These are phyloP conservation scores for Capronia coronata DNA, from an alignment of 2,329 filamentous ascomycete genomes.

Conservation along the genomic window DNA sequence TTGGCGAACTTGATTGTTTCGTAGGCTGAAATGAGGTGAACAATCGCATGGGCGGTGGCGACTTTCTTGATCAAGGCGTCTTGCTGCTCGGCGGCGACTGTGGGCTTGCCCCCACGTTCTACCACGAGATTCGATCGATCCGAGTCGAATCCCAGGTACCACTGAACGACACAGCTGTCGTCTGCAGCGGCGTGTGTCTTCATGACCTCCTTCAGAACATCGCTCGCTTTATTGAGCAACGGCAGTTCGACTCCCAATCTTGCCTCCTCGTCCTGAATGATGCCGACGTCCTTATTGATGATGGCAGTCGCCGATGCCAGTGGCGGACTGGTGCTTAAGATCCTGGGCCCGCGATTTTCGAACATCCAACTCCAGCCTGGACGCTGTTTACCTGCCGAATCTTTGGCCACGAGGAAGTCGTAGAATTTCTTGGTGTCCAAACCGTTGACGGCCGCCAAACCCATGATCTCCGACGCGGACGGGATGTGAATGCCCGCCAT, in stretches of 20 bases:
- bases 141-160: constrained; percentile 25
- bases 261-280: constrained; percentile 26
- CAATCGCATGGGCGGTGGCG: constrained; percentile 22
- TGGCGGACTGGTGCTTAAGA: constrained; percentile 50
- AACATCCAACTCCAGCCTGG: constrained; percentile 57
- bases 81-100: constrained; percentile 7
- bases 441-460: constrained; percentile 52
- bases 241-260: constrained; percentile 24
- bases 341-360: constrained; percentile 52
- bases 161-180: constrained; percentile 27
- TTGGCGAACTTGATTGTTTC: constrained; percentile 27
- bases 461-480: constrained; percentile 54
- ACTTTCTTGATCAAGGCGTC: constrained; percentile 13
- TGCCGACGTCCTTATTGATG: constrained; percentile 51
- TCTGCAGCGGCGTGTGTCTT: constrained; percentile 24
- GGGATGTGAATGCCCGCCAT: constrained; percentile 59
- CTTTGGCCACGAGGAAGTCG: constrained; percentile 34
- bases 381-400: constrained; percentile 31
- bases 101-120: constrained; percentile 16
- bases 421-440: constrained; percentile 44
- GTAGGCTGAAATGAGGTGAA: constrained; percentile 24
- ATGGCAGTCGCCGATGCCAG: constrained; percentile 55
- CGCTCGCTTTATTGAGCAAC: constrained; percentile 24
- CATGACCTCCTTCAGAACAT: constrained; percentile 24
- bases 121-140: constrained; percentile 17